Evolutionary conservation across 2,329 filamentous ascomycete species (phyloP), one percentile per base, ranked within the genome.

Genomic region (Neopestalotiopsis clavispora): DNA sequence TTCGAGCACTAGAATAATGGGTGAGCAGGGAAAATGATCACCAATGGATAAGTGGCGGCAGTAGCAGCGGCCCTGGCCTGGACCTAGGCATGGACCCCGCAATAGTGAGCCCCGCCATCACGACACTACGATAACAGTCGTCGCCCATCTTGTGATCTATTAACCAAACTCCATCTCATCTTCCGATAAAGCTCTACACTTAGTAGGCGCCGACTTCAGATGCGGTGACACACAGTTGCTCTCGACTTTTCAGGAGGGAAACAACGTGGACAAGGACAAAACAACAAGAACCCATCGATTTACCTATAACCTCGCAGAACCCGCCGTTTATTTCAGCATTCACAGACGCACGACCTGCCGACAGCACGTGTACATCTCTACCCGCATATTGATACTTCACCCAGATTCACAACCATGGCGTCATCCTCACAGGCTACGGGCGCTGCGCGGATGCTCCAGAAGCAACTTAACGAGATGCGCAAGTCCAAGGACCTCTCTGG

Each of bases 401-500:
- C 10, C 34, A 38, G 10, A 7, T 38, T 38, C 34, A 38, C 23
- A 30, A 23, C 57, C 59, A 62, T 62, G 10, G 83, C 84, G 79
- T 80, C 83, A 65, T 82, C 82, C 56, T 80, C 83, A 62, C 73
- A 79, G 45, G 79, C 80, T 56, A 84, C 83, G 71, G 89, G 90
- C 10, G 90, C 92, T 14, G 92, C 90, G 23, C 86, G 91, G 71
- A 89, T 98, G 72, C 89, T 99, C 61, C 85, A 88, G 75, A 90
- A 93, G 68, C 95, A 98, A 83, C 89, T 98, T 73, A 97, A 97
- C 84, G 91, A 97, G 79, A 98, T 99, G 90, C 94, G 97, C 82
- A 90, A 88, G 30, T 91, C 94, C 79, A 95, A 94, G 78, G 94
- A 97, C 80, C 92, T 98, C 61, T 94, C 94, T 0, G 96, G 95